Evolutionary conservation across 2,329 filamentous ascomycete species (phyloP).

Genomic region (Diaporthe ilicicola): DNA sequence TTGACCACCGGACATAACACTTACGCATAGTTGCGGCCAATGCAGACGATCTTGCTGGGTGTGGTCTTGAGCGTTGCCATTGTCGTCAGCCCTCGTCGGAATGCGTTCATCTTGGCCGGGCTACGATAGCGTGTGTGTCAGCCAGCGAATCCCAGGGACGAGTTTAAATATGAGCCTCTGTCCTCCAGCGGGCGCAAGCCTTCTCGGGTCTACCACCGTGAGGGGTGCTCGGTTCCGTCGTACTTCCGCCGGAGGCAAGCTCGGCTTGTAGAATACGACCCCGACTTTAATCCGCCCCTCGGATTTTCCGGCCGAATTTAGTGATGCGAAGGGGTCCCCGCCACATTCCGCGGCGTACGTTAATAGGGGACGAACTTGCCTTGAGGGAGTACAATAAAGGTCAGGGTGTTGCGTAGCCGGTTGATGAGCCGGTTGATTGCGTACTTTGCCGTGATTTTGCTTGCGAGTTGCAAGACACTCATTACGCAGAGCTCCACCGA

Average conservation of each 20-base stretch:
- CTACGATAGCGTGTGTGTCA: neutral
- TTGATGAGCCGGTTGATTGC: neutral
- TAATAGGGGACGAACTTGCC: neutral
- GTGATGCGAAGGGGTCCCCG: neutral
- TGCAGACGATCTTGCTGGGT: constrained; percentile 79
- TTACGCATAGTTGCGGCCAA: constrained; percentile 94
- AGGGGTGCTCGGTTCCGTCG: constrained; percentile 22
- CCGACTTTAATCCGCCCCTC: constrained; percentile 1
- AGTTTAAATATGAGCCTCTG: constrained; percentile 12
- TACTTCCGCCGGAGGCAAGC: constrained; percentile 11
- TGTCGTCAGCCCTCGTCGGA: constrained; percentile 44
- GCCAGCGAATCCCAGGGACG: neutral
- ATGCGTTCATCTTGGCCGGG: constrained; percentile 30
- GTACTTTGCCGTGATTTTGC: neutral
- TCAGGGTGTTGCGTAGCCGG: neutral
- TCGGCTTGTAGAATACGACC: constrained; percentile 17
- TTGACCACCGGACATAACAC: constrained; percentile 43
- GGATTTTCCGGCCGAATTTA: neutral
- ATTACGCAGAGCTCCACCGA: neutral
- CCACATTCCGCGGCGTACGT: constrained; percentile 12
- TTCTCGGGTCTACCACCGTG: constrained; percentile 13
- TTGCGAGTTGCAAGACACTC: neutral
- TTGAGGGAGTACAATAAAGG: neutral
- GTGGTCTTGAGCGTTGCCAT: constrained; percentile 54
- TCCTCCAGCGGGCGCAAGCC: neutral